These are phyloP conservation scores for Pulveroboletus ravenelii DNA, from an alignment of 768 basidiomycete species.

Conservation along the genomic window DNA sequence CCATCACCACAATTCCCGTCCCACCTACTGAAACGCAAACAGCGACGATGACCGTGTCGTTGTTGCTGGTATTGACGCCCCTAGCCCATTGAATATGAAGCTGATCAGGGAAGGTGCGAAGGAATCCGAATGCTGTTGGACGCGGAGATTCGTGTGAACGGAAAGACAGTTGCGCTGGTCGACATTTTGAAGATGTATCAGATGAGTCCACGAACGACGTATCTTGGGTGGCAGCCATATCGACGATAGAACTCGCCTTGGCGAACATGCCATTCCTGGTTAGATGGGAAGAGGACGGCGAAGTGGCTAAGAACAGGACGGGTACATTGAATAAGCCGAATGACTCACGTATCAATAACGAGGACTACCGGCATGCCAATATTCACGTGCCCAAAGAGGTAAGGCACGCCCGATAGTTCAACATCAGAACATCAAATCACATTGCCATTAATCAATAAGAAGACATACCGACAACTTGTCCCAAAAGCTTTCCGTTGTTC, in stretches of 20 bases:
- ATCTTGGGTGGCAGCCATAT: constrained; percentile 1
- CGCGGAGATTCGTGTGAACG: not conserved
- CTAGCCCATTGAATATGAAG: constrained; percentile 5
- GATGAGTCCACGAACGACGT: not conserved
- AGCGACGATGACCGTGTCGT: constrained; percentile 10
- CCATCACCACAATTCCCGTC: constrained; percentile 9
- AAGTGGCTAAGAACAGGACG: not conserved
- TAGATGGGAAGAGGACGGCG: constrained; percentile 1
- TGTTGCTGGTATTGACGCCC: not conserved
- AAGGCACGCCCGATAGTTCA: not conserved
- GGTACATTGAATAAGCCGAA: not conserved
- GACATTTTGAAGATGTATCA: constrained; percentile 10
- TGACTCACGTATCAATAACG: constrained; percentile 41
- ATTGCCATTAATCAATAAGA: not conserved
- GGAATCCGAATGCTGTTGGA: not conserved
- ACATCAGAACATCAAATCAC: not conserved
- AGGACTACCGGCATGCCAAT: constrained; percentile 26
- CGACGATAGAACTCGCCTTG: not conserved
- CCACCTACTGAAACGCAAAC: constrained; percentile 23
- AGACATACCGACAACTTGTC: constrained; percentile 32
- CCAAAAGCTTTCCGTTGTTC: constrained; percentile 19
- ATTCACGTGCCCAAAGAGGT: not conserved
- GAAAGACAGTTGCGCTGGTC: not conserved
- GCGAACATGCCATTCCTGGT: constrained; percentile 38
- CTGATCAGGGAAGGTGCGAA: not conserved